Evolutionary conservation across 257 asterid genomes (phyloP), one percentile per base, ranked within the genome.

Genomic region (Solanum medicagineum): DNA sequence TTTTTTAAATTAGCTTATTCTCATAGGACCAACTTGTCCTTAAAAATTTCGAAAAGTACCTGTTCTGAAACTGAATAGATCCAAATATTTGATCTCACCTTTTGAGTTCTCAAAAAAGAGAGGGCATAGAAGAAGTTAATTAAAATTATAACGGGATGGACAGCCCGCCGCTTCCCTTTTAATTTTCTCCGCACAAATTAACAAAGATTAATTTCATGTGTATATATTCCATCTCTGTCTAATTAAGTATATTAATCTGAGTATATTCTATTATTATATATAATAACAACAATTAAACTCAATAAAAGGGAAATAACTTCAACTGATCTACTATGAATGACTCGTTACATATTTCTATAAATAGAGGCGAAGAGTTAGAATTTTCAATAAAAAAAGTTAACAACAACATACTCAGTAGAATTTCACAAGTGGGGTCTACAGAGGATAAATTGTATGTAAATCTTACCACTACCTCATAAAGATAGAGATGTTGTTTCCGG

Each of bases 121-220:
- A 73, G 56, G 56, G 55, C 57, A 11, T 12, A 20, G 20, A 73
- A 20, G 20, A 73, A 73, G 36, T 53, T 45, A n/a, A 70, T 40
- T 42, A 70, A 60, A 22, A 47, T 75, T 75, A 65, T 65, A 15
- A 8, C 51, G 45, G 44, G 16, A 77, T 51, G 26, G 45, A 53
- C 83, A 8, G 47, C 10, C 1, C 47, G 63, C 83, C 62, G 47
- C 47, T 51, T 77, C 47, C 63, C 10, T 16, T 77, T 68, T 32
- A 32, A 32, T 68, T 53, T 77, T 17, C 63, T 77, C 65, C 83
- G 40, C 26, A 77, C 63, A 77, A 26, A 77, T 26, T 77, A 51
- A 77, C 47, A 51, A 53, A 24, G 63, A 77, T 53, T 77, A 77
- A 51, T 20, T 59, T 77, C 83, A 77, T 53, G 83, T 53, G 83